Evolutionary conservation across 208 protist species (phyloP), one percentile per base, ranked within the genome.

Genomic region (Leishmania gerbilli): DNA sequence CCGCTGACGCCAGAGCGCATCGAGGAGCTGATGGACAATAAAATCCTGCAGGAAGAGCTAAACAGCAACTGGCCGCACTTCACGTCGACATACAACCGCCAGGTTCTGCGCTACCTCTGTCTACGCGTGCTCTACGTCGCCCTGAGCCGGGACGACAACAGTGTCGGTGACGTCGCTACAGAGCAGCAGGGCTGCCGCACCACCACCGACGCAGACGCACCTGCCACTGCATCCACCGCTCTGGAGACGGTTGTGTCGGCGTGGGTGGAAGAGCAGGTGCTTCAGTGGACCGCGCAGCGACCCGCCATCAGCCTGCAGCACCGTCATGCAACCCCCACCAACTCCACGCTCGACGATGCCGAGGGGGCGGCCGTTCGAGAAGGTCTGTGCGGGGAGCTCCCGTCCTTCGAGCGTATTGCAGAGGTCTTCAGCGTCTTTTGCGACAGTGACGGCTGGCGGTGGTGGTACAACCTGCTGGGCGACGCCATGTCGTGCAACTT

Each of bases 401-500:
- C 82, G 0, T 45, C 82, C 40, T 86, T 79, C 34, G 58, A 82
- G 13, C 45, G 71, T 15, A 74, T 82, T 27, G 17, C 47, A 15
- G 72, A 79, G 19, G 65, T 72, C 11, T 71, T 81, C 56, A 76
- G 55, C 13, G 31, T 45, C 40, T 76, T 80, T 47, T 55, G 74
- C 58, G 74, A 79, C 15, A 64, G 74, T 19, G 78, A 86, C 24
- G 56, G 65, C 47, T 86, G 82, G 82, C 82, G 78, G 0, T 82
- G 82, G 74, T 86, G 82, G 82, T 86, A 86, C 77, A 56, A 27
- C 17, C 72, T 86, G 3, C 78, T 86, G 15, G 49, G 19, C 21
- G 64, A 79, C 60, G 51, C 62, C 60, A 86, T 86, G 82, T 77
- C 67, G 56, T 82, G 77, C 67, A 76, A 47, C 56, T 82, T 86